These are phyloP conservation scores for Aphanoascus verrucosus DNA, from an alignment of 2,329 filamentous ascomycete genomes.

Conservation along the genomic window DNA sequence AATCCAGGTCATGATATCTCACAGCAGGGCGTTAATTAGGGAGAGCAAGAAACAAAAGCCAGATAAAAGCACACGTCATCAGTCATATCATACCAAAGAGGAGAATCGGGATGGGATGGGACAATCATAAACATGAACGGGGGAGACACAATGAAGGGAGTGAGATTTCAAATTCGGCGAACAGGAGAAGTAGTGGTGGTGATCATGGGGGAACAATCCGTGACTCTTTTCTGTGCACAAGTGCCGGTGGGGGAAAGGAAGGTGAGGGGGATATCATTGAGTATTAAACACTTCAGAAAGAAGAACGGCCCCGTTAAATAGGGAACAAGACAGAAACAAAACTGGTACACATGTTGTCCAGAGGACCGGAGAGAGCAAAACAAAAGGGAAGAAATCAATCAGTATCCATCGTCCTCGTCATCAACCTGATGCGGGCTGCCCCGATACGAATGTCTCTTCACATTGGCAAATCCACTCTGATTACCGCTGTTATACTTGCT, in stretches of 20 bases:
- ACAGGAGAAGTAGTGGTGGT: no score
- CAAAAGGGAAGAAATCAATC: constrained; percentile 8
- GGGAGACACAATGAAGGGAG: no score
- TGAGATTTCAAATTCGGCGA: not conserved
- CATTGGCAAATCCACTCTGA: constrained; percentile 13
- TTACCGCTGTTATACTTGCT: constrained; percentile 19
- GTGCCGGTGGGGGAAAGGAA: not conserved
- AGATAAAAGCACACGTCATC: constrained; percentile 5
- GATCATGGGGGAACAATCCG: no score
- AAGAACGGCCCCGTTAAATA: not conserved
- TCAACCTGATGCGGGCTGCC: constrained; percentile 28
- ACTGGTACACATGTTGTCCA: not conserved
- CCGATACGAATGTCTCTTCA: constrained; percentile 24
- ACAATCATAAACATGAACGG: not conserved
- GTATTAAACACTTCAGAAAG: not conserved
- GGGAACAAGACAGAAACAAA: not conserved
- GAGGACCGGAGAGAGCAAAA: not conserved
- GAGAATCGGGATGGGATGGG: not conserved
- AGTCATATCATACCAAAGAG: constrained; percentile 7
- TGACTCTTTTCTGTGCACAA: no score
- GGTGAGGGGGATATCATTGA: not conserved
- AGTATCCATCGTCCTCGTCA: constrained; percentile 25
- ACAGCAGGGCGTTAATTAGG: not conserved
- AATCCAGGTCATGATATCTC: not conserved
- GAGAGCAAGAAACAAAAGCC: not conserved